These are phyloP conservation scores for Leccinellum albellum DNA, from an alignment of 768 basidiomycete species.

Conservation along the genomic window DNA sequence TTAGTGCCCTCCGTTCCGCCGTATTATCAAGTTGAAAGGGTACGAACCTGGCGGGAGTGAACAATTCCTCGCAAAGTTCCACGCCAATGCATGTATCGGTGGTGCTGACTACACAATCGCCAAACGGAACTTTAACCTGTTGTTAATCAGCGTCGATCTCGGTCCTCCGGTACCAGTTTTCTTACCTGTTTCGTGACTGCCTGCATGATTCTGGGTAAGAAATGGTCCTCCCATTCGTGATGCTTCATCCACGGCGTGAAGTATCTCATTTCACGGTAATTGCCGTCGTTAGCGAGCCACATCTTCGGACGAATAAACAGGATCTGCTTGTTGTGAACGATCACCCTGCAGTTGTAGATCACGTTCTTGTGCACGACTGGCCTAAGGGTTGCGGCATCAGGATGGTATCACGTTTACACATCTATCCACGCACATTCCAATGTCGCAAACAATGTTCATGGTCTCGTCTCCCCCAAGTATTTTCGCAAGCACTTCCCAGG, in stretches of 20 bases:
- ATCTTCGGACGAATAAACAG: conserved; percentile 96
- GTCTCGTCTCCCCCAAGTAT: conserved; percentile 78
- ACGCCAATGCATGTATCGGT: conserved; percentile 94
- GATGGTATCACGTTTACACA: neutral
- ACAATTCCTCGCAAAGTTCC: conserved; percentile 95
- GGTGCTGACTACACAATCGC: conserved; percentile 92
- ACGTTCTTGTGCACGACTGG: conserved; percentile 97
- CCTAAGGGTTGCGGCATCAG: conserved; percentile 44
- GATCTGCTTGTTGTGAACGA: conserved; percentile 83
- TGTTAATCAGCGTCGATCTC: neutral
- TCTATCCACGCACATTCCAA: conserved; percentile 75
- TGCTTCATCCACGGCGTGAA: conserved; percentile 96
- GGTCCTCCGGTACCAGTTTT: neutral
- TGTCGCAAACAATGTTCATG: conserved; percentile 87
- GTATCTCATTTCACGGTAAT: conserved; percentile 85
- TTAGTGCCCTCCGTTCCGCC: neutral
- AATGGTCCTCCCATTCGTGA: conserved; percentile 86
- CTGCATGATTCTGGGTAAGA: conserved; percentile 84
- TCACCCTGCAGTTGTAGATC: conserved; percentile 93
- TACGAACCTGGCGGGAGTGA: conserved; percentile 86
- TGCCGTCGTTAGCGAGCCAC: conserved; percentile 99
- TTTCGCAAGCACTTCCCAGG: conserved; percentile 96
- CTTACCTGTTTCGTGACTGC: conserved; percentile 83
- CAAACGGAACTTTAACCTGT: conserved; percentile 88
- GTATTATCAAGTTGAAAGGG: neutral